Base-by-base conservation (phyloP, 2,329 filamentous ascomycete genomes). In the Fusarium gaditjirri region DNA sequence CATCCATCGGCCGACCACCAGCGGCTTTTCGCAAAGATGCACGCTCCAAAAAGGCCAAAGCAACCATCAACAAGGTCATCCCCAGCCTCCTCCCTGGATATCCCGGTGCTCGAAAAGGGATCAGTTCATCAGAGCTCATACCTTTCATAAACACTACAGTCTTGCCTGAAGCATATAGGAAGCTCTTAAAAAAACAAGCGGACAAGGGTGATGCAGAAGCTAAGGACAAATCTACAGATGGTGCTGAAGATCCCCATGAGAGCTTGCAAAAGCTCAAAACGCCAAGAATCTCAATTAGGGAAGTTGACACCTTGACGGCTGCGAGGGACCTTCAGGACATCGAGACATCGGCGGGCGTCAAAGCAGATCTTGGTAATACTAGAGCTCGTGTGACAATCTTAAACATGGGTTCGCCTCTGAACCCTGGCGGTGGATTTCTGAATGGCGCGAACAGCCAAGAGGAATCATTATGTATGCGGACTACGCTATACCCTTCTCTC, bases 321-420 rank as follows among this genome's bases (percentile, higher is more conserved):
- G 89, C 89, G 0, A 72, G 46, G 14, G 61, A 58, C 11, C 72
- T 77, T 16, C 29, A 76, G 8, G 21, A 55, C 4, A 43, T 54
- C 19, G 47, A 68, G 29, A 44, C 54, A 1, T 13, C 60, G 2
- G 33, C 57, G 2, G 63, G 59, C 5, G 8, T 42, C 13, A 64
- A 44, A 17, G 5, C 29, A 17, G 59, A 76, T 33, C 46, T 62
- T 7, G 39, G 35, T 8, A 77, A 75, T 11, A 65, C 59, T 4
- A 47, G 46, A 17, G 61, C 75, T 13, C 80, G 85, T 41, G 83
- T 89, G 3, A 87, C 84, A 8, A 82, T 92, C 29, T 82, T 92
- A 6, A 91, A 90, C 77, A 91, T 91, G 89, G 89, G 89, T 0
- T 91, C 89, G 0, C 88, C 89, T 0, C 83, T 90, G 1, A 84